Evolutionary conservation across 768 basidiomycete genomes (phyloP), one percentile per base, ranked within the genome.

Genomic region (Porphyrellus cyaneotinctus): DNA sequence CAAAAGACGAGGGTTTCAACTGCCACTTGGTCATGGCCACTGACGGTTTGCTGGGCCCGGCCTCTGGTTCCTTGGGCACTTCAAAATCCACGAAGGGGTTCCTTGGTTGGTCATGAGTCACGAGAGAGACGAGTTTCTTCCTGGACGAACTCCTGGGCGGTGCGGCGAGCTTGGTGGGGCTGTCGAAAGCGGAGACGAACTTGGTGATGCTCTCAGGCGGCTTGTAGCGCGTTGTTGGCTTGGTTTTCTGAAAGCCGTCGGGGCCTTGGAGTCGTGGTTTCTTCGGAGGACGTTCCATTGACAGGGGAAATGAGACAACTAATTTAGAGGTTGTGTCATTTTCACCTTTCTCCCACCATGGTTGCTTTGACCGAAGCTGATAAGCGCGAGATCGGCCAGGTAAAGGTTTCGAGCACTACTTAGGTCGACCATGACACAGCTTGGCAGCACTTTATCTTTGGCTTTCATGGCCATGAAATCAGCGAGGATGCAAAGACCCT

Each of bases 401-500:
- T 75, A 62, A 23, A 11, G 0, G 0, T 6, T 49, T 42, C 11
- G n/a, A n/a, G 12, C 30, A n/a, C 32, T 11, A 8, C 28, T 18
- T 26, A 14, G n/a, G 28, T 20, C 42, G 31, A 53, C 47, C 33
- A 11, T n/a, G 15, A 20, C 22, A 43, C 26, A 28, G 9, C 26
- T 20, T 24, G 39, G n/a, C 55, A 87, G 84, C 85, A 87, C 63
- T 86, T 88, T 59, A 81, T 88, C 14, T 72, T 85, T 55, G 86
- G 87, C 17, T 87, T 87, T 64, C 81, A 83, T 61, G 84, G 84
- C 4, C 67, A 76, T 33, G 70, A 78, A 46, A 67, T 78, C 31
- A 79, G 70, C 54, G 70, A 77, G 26, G 74, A 85, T 52, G 76
- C 81, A 54, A 75, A 71, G 58, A 74, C 70, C 0, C 78, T 87